Evolutionary conservation across 2,329 filamentous ascomycete genomes (phyloP), one percentile per base, ranked within the genome.

Genomic region (Ascosphaera apis): DNA sequence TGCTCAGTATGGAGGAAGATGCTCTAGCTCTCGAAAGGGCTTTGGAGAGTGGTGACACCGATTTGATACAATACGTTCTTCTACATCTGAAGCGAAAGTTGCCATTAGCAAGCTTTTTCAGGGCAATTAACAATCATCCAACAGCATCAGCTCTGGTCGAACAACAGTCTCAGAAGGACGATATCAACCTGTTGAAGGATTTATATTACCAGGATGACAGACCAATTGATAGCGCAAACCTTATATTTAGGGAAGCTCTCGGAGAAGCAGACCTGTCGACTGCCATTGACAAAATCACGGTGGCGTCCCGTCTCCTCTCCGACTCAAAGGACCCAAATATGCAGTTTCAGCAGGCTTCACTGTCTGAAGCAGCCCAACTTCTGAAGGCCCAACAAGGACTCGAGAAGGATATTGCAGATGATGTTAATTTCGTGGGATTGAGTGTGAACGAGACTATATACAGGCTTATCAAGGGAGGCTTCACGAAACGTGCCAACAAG

Each of bases 191-290:
- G 15, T 69, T 98, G 17, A 98, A 95, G 49, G 88, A 95, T 50
- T 63, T 98, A 3, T 98, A 88, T 58, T 98, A 98, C 52, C 88
- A 95, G 57, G 88, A 95, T 47, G 88, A 98, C 52, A 72, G 86
- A 3, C 72, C 84, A 3, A 62, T 83, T 3, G 88, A 95, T 43
- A 83, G 88, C 2, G 79, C 86, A 0, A 78, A 82, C 39, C 72
- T 98, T 2, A 78, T 95, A 40, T 62, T 98, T 11, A 71, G 72
- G 15, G 86, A 98, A 55, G 80, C 84, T 1, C 62, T 98, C 5
- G 59, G 66, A 3, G 79, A 88, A 48, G 65, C 72, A 1, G 72
- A 78, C 42, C 62, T 72, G 17, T 66, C 73, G 23, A 74, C 72
- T 1, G 68, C 79, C 3, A 67, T 69, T 1, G 88, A 95, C 53